Evolutionary conservation across 176 grass and related monocot species (phyloP), one percentile per base, ranked within the genome.

Genomic region (Musa itinerans): DNA sequence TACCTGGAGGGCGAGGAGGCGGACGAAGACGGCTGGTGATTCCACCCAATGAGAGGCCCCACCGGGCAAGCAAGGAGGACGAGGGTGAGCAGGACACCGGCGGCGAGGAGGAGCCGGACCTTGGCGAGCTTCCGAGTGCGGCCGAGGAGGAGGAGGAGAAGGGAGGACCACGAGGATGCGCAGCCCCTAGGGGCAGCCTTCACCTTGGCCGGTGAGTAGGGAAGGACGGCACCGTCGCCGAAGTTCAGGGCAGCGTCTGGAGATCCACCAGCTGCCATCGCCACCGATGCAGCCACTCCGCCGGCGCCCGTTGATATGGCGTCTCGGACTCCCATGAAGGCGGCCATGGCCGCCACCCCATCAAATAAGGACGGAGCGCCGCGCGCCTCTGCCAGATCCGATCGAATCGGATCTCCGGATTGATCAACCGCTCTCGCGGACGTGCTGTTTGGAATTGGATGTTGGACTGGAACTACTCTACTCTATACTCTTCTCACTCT

Each of bases 161-260:
- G 65, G 57, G 57, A 61, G 16, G 57, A 61, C 34, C 34, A 48
- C 2, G 34, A 52, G 48, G 25, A 52, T 2, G 68, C 9, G 68
- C 68, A 48, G 48, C 68, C 68, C 8, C 68, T 34, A 1, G 68
- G 15, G 13, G 48, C 68, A 17, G 68, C 68, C 68, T 70, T 70
- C 68, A 70, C 8, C 68, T 70, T 70, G 9, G 68, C 68, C 68
- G 19, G 43, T 10, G 68, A 70, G 68, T 50, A 52, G 43, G 43
- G 68, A 5, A 51, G 68, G 7, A 19, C 34, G 68, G 34, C 19
- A 70, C 34, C 68, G 17, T 51, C 10, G 68, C 14, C 68, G 48
- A 11, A 70, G 43, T 8, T 20, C 50, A 70, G 48, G 1, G 5
- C 68, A 9, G 8, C 48, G 48, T 14, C 68, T 0, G 68, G 3